These are phyloP conservation scores for Aspergillus heteromorphus DNA, from an alignment of 495 filamentous ascomycete species.

Conservation along the genomic window DNA sequence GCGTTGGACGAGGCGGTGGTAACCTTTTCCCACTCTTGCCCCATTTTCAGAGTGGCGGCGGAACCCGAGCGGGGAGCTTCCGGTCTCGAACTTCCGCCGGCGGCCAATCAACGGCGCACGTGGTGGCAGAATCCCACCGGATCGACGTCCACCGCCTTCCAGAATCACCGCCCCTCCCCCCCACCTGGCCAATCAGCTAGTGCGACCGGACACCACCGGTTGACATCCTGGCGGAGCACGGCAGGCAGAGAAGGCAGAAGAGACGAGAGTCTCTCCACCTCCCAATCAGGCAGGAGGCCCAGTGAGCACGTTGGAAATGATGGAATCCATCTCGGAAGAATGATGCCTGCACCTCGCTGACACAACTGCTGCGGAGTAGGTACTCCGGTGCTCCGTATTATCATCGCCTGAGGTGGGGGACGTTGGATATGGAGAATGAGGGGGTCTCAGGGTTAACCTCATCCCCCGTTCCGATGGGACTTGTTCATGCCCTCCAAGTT, in stretches of 20 bases:
- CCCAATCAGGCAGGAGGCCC: background rate
- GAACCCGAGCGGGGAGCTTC: slow-evolving; percentile 10
- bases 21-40: background rate
- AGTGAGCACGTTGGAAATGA: background rate
- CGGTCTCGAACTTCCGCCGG: slow-evolving; percentile 4
- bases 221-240: background rate
- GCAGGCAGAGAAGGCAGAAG: background rate
- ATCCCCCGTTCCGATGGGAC: too few species aligned
- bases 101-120: slow-evolving; percentile 20
- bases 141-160: slow-evolving; percentile 16
- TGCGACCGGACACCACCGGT: background rate
- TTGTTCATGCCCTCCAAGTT: too few species aligned
- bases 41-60: slow-evolving; percentile 5
- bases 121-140: slow-evolving; percentile 19
- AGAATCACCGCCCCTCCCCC: background rate
- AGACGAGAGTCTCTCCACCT: background rate
- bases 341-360: background rate
- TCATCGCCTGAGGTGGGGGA: background rate
- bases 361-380: background rate
- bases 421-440: background rate
- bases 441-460: background rate
- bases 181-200: slow-evolving; percentile 1
- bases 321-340: background rate
- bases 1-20: background rate
- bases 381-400: background rate